phyloP scores from a whole-genome alignment of 768 basidiomycete species.

The Collybia mongolica region DNA sequence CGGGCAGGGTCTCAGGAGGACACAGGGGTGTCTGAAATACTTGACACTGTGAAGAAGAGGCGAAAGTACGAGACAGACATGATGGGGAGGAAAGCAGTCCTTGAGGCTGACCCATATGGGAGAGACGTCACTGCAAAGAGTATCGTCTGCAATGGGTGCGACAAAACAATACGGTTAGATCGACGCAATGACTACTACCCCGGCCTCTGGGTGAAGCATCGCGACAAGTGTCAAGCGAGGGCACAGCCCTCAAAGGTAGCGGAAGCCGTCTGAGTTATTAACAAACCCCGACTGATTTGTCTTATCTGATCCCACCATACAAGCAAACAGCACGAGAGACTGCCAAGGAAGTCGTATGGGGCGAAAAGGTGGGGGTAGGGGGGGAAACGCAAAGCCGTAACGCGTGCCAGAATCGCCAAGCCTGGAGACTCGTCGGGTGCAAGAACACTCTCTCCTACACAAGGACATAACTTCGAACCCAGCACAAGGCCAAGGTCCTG shows the following conservation, averaged over 20 bases:
- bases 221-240: constrained; percentile 19
- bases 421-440: too few species aligned
- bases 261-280: neutral
- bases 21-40: too few species aligned
- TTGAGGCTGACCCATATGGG: constrained; percentile 2
- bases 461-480: too few species aligned
- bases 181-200: constrained; percentile 32
- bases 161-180: constrained; percentile 30
- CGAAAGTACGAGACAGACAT: neutral
- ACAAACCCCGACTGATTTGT: neutral
- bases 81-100: constrained; percentile 1
- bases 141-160: constrained; percentile 26
- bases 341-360: neutral
- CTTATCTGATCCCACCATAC: neutral
- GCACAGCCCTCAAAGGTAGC: neutral
- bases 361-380: neutral
- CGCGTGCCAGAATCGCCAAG: too few species aligned
- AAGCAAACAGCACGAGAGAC: neutral
- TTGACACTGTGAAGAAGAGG: neutral
- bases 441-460: too few species aligned
- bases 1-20: too few species aligned
- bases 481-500: too few species aligned
- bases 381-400: too few species aligned
- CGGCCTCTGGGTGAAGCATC: constrained; percentile 32
- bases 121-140: neutral